Evolutionary conservation across 164 flowering plant genomes (phyloP).

Genomic region (Aristolochia californica): DNA sequence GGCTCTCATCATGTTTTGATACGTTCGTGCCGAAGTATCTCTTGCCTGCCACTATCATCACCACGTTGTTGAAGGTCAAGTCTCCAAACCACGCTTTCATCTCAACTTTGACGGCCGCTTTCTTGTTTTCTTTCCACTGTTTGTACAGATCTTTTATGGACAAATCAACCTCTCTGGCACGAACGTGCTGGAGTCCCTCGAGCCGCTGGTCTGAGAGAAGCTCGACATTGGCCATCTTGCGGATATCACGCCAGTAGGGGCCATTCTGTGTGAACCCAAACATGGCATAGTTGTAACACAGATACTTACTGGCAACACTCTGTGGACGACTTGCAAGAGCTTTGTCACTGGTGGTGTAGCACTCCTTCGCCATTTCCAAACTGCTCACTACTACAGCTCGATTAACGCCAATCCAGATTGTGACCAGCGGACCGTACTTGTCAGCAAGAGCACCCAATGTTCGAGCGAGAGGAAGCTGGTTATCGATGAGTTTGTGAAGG

Average conservation of each 20-base stretch:
- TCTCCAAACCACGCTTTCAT: constrained; percentile 1
- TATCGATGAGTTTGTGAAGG: constrained; percentile 1
- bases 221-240: constrained; percentile 1
- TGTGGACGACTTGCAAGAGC: constrained; percentile 4
- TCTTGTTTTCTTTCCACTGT: background rate
- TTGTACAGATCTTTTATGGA: background rate
- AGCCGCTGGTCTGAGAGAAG: constrained; percentile 3
- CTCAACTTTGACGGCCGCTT: background rate
- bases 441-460: constrained; percentile 4
- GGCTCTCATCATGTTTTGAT: background rate
- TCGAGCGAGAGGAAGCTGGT: background rate
- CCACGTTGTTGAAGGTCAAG: too few relatives aligned
- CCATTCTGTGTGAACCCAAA: constrained; percentile 3
- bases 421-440: constrained; percentile 2
- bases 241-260: constrained; percentile 5
- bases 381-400: constrained; percentile 3
- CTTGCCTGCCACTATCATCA: constrained; percentile 1
- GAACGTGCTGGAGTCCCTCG: background rate
- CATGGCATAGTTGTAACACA: constrained; percentile 8
- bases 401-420: constrained; percentile 1
- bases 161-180: background rate
- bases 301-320: background rate
- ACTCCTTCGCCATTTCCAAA: constrained; percentile 9
- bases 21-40: background rate
- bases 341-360: constrained; percentile 8